These are phyloP conservation scores for Sclerotinia trifoliorum DNA, from an alignment of 2,329 filamentous ascomycete species.

Conservation along the genomic window DNA sequence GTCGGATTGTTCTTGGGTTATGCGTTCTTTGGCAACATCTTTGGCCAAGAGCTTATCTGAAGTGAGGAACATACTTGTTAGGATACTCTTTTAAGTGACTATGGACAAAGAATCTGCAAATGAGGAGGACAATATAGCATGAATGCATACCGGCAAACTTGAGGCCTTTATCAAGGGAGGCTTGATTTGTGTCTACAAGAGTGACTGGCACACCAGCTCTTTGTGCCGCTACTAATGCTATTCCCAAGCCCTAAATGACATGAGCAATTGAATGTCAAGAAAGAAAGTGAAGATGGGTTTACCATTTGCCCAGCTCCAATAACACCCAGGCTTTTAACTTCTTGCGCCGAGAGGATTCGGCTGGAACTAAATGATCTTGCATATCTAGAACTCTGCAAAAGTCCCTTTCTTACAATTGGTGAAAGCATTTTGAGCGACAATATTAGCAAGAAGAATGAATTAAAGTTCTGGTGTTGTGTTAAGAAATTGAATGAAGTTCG, in stretches of 20 bases:
- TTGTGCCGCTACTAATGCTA: conserved; percentile 88
- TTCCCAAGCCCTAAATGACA: conserved; percentile 74
- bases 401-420: conserved; percentile 32
- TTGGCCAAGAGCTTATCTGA: conserved; percentile 89
- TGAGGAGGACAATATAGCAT: not conserved
- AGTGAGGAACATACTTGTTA: conserved; percentile 1
- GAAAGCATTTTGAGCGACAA: conserved; percentile 33
- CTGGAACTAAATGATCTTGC: conserved; percentile 67
- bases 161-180: conserved; percentile 83
- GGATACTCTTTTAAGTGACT: not conserved
- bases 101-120: not conserved
- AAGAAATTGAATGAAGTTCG: not conserved
- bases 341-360: conserved; percentile 57
- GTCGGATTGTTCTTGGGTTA: conserved; percentile 79
- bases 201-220: conserved; percentile 81
- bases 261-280: conserved; percentile 3
- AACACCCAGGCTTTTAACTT: conserved; percentile 86
- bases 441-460: not conserved
- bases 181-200: conserved; percentile 79
- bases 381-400: conserved; percentile 32
- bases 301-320: conserved; percentile 97
- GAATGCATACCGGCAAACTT: conserved; percentile 72
- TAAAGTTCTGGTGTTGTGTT: not conserved
- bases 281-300: conserved; percentile 27
- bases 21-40: conserved; percentile 82